Conservation (phyloP, 2,329 filamentous ascomycete species). For the Penicillium sp. region DNA sequence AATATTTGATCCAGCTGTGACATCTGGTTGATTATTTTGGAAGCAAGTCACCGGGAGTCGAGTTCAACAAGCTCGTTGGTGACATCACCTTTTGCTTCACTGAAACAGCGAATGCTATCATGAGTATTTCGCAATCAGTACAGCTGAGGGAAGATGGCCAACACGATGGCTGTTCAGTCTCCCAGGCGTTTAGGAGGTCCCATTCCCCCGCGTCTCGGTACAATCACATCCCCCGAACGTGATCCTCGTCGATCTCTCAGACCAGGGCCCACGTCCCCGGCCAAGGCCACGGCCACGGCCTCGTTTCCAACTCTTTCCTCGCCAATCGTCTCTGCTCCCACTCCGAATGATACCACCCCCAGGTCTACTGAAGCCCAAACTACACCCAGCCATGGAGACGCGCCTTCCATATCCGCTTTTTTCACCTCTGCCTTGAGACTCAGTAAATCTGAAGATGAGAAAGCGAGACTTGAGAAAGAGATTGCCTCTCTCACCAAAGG, state of each 20-base stretch:
- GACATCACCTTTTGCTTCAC: not conserved
- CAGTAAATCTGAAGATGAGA: constrained; percentile 27
- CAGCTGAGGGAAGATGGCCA: constrained; percentile 4
- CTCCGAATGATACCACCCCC: not conserved
- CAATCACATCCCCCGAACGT: not conserved
- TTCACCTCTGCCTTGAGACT: constrained; percentile 4
- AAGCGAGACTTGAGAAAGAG: constrained; percentile 28
- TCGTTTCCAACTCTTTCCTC: not conserved
- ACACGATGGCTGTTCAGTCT: constrained; percentile 13
- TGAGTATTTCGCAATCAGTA: constrained; percentile 7
- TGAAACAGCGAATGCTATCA: constrained; percentile 1
- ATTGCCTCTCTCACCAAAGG: constrained; percentile 40
- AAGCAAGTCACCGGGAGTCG: not conserved
- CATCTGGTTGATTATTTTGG: not conserved
- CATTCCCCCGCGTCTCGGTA: not conserved
- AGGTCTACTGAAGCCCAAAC: not conserved
- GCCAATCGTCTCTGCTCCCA: not conserved
- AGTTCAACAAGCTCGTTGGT: not conserved
- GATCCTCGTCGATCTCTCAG: constrained; percentile 6
- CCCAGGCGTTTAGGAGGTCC: constrained; percentile 1
- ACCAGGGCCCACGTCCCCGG: not conserved
- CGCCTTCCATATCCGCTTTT: not conserved
- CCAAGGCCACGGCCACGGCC: not conserved
- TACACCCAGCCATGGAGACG: not conserved
- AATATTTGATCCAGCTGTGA: too few relatives aligned